Percentiles rank a stretch among this genome's conserved stretches.
Conservation (phyloP, 345 rosid genomes). For the Lepidium sativum region DNA sequence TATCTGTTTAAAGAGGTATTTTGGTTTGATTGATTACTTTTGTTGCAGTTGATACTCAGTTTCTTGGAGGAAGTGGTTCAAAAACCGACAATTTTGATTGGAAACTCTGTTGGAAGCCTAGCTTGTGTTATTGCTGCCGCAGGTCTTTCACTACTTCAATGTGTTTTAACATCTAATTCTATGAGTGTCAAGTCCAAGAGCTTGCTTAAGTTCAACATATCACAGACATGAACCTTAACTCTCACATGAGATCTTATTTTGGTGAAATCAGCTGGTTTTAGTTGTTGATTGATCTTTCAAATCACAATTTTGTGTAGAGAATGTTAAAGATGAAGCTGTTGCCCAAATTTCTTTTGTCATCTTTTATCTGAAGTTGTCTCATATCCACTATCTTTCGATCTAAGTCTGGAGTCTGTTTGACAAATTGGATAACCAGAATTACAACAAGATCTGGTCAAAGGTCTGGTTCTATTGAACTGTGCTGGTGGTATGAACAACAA, state of each 20-base stretch:
- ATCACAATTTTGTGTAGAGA: not conserved
- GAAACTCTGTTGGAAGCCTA: constrained; percentile 93
- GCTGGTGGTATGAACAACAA: constrained; percentile 98
- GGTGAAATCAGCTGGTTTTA: not conserved
- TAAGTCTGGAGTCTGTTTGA: not conserved
- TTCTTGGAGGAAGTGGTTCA: constrained; percentile 68
- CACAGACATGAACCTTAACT: not conserved
- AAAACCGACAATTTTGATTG: constrained; percentile 69
- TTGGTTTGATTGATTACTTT: not conserved
- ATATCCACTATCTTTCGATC: not conserved
- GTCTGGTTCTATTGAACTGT: constrained; percentile 80
- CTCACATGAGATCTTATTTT: not conserved
- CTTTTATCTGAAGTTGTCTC: not conserved
- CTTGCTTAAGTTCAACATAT: not conserved
- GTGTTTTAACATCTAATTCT: not conserved
- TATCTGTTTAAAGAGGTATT: not conserved
- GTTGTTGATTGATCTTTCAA: not conserved
- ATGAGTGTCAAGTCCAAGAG: not conserved
- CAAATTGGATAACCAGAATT: constrained; percentile 30
- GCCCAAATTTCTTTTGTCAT: not conserved
- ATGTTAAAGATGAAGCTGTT: not conserved
- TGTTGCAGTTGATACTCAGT: constrained; percentile 55
- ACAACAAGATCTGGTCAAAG: constrained; percentile 41
- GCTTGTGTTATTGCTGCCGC: constrained; percentile 95
- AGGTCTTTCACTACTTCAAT: constrained; percentile 25